phyloP scores from a whole-genome alignment of 352 stramenopile genomes.

The Phytophthora cactorum region DNA sequence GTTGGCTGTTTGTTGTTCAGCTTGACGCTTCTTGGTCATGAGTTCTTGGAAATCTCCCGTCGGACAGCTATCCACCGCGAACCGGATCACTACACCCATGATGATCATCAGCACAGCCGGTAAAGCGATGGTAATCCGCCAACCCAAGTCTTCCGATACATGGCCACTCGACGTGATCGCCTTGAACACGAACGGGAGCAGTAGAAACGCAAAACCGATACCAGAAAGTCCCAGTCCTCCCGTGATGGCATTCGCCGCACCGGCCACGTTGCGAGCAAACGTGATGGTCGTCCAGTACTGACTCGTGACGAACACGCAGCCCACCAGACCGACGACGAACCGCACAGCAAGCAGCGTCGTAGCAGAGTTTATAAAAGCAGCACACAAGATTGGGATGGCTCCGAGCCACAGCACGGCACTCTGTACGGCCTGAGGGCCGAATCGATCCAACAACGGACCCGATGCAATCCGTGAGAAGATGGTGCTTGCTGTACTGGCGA shows the following conservation, averaged over 20 bases:
- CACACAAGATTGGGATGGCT: conserved; percentile 84
- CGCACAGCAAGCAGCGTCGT: conserved; percentile 79
- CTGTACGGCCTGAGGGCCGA: conserved; percentile 87
- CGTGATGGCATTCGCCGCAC: conserved; percentile 92
- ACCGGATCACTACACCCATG: conserved; percentile 74
- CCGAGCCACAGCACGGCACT: conserved; percentile 78
- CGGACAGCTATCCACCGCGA: conserved; percentile 89
- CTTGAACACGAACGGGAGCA: conserved; percentile 32
- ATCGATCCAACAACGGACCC: conserved; percentile 92
- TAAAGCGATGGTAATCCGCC: conserved; percentile 91
- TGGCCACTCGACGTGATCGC: conserved; percentile 16
- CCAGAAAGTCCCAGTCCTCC: conserved; percentile 93
- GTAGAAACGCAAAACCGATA: conserved; percentile 84
- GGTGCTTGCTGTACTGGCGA: conserved; percentile 88
- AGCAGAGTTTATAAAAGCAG: conserved; percentile 85
- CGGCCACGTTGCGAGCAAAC: conserved; percentile 94
- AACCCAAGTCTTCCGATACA: conserved; percentile 77
- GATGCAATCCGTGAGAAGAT: conserved; percentile 93
- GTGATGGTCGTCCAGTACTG: conserved; percentile 95
- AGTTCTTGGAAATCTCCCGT: conserved; percentile 94
- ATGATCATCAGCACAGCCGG: conserved; percentile 88
- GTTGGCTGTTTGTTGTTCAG: conserved; percentile 46
- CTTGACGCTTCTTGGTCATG: conserved; percentile 59
- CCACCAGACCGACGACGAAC: conserved; percentile 95
- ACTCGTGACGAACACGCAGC: conserved; percentile 69